phyloP scores from a whole-genome alignment of 306 rosid species.

The Cicer arietinum region DNA sequence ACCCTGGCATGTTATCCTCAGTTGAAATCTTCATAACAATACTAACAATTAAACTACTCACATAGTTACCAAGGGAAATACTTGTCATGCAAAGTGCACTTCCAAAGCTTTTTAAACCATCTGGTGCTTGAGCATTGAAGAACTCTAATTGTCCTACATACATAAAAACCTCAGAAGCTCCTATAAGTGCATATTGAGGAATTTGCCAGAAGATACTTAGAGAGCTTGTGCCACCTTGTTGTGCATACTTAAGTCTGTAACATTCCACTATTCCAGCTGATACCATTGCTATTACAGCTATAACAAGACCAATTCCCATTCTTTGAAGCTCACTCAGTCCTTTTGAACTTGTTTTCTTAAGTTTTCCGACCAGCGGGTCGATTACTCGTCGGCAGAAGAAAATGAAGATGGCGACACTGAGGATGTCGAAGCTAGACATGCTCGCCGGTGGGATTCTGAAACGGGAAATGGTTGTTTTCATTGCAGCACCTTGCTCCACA shows the following conservation, averaged over 20 bases:
- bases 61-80: constrained; percentile 72
- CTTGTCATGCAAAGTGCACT: constrained; percentile 86
- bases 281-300: constrained; percentile 67
- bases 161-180: constrained; percentile 81
- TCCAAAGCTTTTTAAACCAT: constrained; percentile 83
- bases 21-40: constrained; percentile 67
- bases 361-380: constrained; percentile 56
- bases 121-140: constrained; percentile 77
- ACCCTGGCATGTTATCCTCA: constrained; percentile 57
- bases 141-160: constrained; percentile 79
- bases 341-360: constrained; percentile 47
- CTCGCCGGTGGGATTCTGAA: constrained; percentile 76
- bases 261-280: constrained; percentile 69
- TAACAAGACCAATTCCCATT: constrained; percentile 74
- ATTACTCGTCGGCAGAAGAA: constrained; percentile 59
- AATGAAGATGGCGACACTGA: constrained; percentile 63
- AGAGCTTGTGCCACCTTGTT: constrained; percentile 54
- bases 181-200: constrained; percentile 71
- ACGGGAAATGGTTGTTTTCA: constrained; percentile 53
- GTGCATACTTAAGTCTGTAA: constrained; percentile 56
- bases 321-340: constrained; percentile 71
- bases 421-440: constrained; percentile 75
- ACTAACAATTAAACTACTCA: constrained; percentile 61
- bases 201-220: constrained; percentile 76
- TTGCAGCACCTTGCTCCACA: constrained; percentile 79